Evolutionary conservation across 192 early-diverging fungal genomes (phyloP), one percentile per base, ranked within the genome.

Genomic region (Kickxella alabastrina): DNA sequence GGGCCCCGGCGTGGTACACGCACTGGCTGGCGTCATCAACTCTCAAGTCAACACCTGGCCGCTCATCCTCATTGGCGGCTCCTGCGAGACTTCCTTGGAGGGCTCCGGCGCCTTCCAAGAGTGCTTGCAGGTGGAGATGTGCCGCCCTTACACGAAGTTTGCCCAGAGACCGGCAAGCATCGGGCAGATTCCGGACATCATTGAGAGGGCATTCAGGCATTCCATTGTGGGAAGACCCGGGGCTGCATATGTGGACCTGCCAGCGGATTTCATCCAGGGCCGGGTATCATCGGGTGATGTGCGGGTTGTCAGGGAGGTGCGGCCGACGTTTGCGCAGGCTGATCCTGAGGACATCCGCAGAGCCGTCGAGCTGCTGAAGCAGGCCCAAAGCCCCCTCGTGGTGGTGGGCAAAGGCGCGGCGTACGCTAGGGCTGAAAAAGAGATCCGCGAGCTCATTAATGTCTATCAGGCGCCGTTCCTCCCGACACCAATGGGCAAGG

Each of bases 341-440:
- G 76, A 86, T 57, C 67, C 78, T 1, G 43, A 25, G 0, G 66
- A 43, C 13, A 45, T 89, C 0, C 32, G 43, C 8, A 26, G 47
- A 26, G 85, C 86, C 8, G 71, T 55, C 21, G 19, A 28, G 15
- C 39, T 79, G 14, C 60, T 89, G 37, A 29, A 31, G 2, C 23
- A 40, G 6, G 84, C 87, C 9, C 66, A 79, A 32, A 53, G 43
- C 22, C 87, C 87, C 41, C 57, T 89, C 44, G 52, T 87, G 2
- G 75, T 89, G 10, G 65, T 87, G 5, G 87, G 87, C n/a, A 89
- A 89, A 75, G 87, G 86, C 47, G 83, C 83, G 24, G 76, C 83
- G 15, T 89, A 83, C 59, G 68, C 87, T 15, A 59, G 83, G 22
- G 85, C 83, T 0, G 87, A 87, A 52, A 49, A 50, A 19, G 82